Base-by-base conservation (phyloP, 345 rosid genomes). In the Tarenaya hassleriana region DNA sequence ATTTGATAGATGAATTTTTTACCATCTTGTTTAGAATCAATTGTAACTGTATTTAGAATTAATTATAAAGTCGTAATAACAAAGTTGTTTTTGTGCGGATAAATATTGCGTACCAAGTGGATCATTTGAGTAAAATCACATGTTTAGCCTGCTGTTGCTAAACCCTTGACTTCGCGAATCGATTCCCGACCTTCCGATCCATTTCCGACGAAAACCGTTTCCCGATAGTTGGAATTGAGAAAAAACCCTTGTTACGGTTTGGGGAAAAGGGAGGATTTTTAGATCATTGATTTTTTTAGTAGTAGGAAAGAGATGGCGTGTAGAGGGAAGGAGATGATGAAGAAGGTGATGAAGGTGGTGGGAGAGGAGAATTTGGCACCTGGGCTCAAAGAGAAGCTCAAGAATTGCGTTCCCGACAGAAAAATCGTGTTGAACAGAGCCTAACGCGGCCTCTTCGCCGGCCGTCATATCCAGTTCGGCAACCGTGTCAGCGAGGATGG, bases 401-500 rank as follows among this genome's bases (percentile, higher is more conserved):
- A 77, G 68, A 83, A 77, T 55, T 75, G 75, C 73, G 72, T 85
- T 3, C 98, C 95, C 1, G 77, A 92, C 56, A 44, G 66, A 64
- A 77, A 78, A 70, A 41, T 92, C 65, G 76, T 92, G 35, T 88
- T 85, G 95, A 69, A 69, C 40, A 77, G 95, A 41, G 94, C 94
- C 70, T 74, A 88, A 50, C 88, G 91, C 27, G 94, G 98, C 31
- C 75, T 92, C 34, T 92, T 48, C 75, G 95, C 96, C 10, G 94
- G 95, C 52, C 84, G 88, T 38, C 96, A 92, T 62, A 84, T 92
- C 70, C 94, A 79, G 58, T 92, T 79, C 70, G 98, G 96, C 12
- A 88, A 92, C 56, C 81, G 69, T 3, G 64, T 88, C 72, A 88
- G 98, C 50, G 94, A 92, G 73, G 86, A 92, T 57, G 96, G 95